Evolutionary conservation across 73 alveolate genomes (phyloP).

Genomic region (Diophrys sp.): DNA sequence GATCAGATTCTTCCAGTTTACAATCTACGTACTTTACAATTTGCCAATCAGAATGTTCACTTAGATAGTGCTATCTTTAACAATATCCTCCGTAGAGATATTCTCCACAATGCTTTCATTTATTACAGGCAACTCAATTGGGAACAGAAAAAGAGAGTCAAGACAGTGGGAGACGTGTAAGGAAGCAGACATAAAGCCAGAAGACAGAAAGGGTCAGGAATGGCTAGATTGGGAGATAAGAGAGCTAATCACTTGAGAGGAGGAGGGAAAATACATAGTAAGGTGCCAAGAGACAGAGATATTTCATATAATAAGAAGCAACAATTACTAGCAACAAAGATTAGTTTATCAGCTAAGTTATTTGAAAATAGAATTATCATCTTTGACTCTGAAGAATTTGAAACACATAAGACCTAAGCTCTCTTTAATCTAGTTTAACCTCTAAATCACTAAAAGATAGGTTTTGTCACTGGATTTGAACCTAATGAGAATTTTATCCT

Average conservation of each 20-base stretch:
- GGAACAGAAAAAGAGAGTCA: conserved; percentile 21
- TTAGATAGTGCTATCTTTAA: conserved; percentile 52
- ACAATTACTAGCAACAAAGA: conserved; percentile 49
- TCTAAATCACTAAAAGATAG: conserved; percentile 31
- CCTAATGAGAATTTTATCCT: conserved; percentile 32
- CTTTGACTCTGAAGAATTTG: conserved; percentile 44
- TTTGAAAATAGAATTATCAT: conserved; percentile 49
- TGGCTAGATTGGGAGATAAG: conserved; percentile 64
- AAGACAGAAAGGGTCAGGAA: conserved; percentile 62
- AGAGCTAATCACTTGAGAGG: conserved; percentile 54
- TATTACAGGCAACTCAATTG: conserved; percentile 28
- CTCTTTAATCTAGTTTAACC: conserved; percentile 36
- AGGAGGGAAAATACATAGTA: conserved; percentile 75
- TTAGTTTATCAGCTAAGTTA: conserved; percentile 43
- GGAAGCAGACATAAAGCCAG: conserved; percentile 61
- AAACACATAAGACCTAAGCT: conserved; percentile 47
- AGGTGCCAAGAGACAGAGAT: conserved; percentile 58
- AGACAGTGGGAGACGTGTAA: conserved; percentile 57
- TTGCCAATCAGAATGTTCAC: conserved; percentile 29
- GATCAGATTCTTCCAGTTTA: conserved; percentile 40
- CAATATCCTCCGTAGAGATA: conserved; percentile 64
- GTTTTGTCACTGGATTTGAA: conserved; percentile 36
- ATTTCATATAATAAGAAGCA: conserved; percentile 42
- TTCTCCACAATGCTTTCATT: conserved; percentile 41
- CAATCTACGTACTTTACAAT: conserved; percentile 22